A percentile compares a stretch with the other conserved stretches of the same genome.
Evolutionary conservation across 257 asterid species (phyloP).

Genomic region (Solanum pinnatisectum): DNA sequence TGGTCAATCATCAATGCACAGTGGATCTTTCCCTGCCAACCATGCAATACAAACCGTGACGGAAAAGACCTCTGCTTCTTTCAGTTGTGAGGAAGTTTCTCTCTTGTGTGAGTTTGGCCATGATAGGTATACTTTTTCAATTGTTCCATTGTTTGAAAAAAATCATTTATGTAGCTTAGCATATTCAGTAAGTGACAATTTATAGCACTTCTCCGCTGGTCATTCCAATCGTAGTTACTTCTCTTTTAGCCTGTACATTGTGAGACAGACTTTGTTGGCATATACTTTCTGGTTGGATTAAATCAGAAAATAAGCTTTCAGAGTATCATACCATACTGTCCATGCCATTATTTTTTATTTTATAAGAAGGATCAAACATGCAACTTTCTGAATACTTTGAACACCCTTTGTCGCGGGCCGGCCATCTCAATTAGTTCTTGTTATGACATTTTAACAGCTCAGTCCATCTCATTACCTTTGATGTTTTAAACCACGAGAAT

Average conservation of each 20-base stretch:
- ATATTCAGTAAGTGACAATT: background rate
- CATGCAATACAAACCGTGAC: conserved; percentile 19
- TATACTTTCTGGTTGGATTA: background rate
- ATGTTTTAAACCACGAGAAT: background rate
- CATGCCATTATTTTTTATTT: background rate
- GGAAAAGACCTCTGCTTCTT: conserved; percentile 59
- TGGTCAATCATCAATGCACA: conserved; percentile 41
- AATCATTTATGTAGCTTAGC: background rate
- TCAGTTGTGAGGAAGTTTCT: conserved; percentile 82
- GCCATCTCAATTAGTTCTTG: background rate
- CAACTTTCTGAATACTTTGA: background rate
- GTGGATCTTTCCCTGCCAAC: conserved; percentile 33
- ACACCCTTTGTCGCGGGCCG: background rate
- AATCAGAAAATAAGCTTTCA: background rate
- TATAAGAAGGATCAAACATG: background rate
- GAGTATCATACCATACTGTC: background rate
- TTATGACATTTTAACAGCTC: background rate
- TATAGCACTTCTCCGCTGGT: background rate
- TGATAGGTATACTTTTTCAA: conserved; percentile 48
- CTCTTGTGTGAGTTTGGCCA: conserved; percentile 80
- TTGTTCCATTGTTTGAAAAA: background rate
- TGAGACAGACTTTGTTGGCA: background rate
- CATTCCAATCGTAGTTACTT: background rate
- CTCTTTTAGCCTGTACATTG: background rate
- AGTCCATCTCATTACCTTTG: background rate